Evolutionary conservation across 2,329 filamentous ascomycete genomes (phyloP), one percentile per base, ranked within the genome.

Genomic region (Monosporascus sp.): DNA sequence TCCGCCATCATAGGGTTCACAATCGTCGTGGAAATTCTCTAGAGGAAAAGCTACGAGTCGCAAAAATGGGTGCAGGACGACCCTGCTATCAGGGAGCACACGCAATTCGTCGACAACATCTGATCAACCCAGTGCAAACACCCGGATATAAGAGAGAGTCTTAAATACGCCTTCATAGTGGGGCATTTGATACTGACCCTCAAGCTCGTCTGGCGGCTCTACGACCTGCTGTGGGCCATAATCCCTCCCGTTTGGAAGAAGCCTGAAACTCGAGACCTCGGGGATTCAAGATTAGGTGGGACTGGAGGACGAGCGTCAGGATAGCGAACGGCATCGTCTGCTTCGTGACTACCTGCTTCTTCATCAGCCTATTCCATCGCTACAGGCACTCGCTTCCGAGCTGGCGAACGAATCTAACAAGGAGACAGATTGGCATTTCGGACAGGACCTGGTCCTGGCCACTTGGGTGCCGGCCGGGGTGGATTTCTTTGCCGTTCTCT

Each of bases 391-490:
- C 41, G 3, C 53, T 65, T 5, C 58, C 20, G 9, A 50, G 2
- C 17, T 37, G 0, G 55, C 64, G 16, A 58, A 58, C 16, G 37
- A 49, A 9, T 41, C 56, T 7, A 60, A 65, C 48, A 50, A 57
- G 31, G 58, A 67, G 27, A 59, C 53, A 1, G 52, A 55, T 22
- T 70, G 67, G 66, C 66, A 61, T 4, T 70, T 70, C 48, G 62
- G 66, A 0, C 67, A 70, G 54, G 64, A 68, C 3, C 52, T 69
- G 3, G 58, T 65, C 0, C 49, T 70, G 19, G 63, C 63, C 5
- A 65, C 64, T 0, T 70, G 68, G 67, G 55, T 61, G 8, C 65
- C 67, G 0, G 60, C 68, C 1, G 31, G 60, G 0, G 59, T 67
- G 5, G 67, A 68, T 17, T 49, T 68, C n/a, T 44, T 52, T 2